Base-by-base conservation (phyloP, 1,284 basidiomycete species). In the Singerocomus inundabilis region DNA sequence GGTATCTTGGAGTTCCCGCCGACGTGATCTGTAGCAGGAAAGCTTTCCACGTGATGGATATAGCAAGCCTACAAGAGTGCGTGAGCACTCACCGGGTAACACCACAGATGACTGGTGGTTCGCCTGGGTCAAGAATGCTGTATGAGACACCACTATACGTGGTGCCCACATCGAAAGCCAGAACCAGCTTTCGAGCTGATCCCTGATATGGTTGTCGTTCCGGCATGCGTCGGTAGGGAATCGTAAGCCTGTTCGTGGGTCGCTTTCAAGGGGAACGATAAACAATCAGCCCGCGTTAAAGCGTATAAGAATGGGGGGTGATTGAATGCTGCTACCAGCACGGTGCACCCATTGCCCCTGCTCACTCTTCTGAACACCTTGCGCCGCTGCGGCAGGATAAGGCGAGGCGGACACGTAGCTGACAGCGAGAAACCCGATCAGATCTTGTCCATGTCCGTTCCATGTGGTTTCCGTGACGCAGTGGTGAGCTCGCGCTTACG, bases 1-100 rank as follows among this genome's bases (percentile, higher is more conserved):
- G 79, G 78, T 54, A 81, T 79, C 62, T 81, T 81, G 41, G 75
- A 77, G 58, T 75, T 72, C 45, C 78, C 76, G 4, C 76, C 78
- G 35, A 75, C 70, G 57, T 75, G 72, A 44, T 78, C 76, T 54
- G 80, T 79, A 8, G 73, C 76, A 13, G 79, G 79, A 48, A 75
- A 81, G 40, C 79, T 81, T 53, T 41, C 5, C 28, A 6, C 6
- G 16, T 0, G n/a, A 52, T 52, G 10, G 32, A 40, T 35, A 49
- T 7, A 6, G 38, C 21, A 18, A 25, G 33, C 1, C 6, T 15
- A 7, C 3, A 21, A 5, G 10, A 26, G 37, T 12, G 16, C 12
- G 24, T 6, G 28, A n/a, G n/a, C 16, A 13, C 67, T 44, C 46
- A 75, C 77, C 73, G 66, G 2, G 68, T 74, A 18, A 82, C 73